phyloP scores from a whole-genome alignment of 1,284 basidiomycete species.

The Malassezia japonica region DNA sequence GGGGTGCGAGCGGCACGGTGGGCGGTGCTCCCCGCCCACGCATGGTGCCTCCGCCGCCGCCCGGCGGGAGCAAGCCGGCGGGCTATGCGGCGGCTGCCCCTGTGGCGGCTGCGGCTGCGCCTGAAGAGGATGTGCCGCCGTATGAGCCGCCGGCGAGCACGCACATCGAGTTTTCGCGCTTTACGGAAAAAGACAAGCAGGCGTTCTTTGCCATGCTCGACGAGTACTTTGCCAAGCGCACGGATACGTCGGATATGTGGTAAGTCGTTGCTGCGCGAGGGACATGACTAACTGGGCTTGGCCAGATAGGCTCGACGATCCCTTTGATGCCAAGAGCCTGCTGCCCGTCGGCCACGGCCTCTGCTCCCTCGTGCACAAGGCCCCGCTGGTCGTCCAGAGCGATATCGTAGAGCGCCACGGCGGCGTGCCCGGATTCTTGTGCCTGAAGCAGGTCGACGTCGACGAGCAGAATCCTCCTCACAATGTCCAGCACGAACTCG shows the following conservation, averaged over 20 bases:
- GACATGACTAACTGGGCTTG: neutral
- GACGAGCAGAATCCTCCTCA: conserved; percentile 35
- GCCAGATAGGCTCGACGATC: conserved; percentile 15
- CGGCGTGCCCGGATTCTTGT: conserved; percentile 17
- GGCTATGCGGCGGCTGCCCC: neutral
- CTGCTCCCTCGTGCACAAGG: conserved; percentile 9
- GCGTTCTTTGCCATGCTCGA: conserved; percentile 37
- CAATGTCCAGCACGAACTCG: conserved; percentile 22
- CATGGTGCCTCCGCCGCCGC: conserved; percentile 6
- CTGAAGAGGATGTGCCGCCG: neutral
- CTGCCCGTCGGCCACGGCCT: conserved; percentile 12
- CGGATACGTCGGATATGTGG: conserved; percentile 9
- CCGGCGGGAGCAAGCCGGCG: neutral
- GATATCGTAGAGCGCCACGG: neutral
- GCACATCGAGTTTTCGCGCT: conserved; percentile 32
- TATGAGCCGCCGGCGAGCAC: neutral
- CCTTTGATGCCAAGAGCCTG: neutral
- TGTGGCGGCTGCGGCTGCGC: neutral
- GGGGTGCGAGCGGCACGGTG: conserved; percentile 5
- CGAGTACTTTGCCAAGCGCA: conserved; percentile 14
- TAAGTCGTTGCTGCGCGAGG: neutral
- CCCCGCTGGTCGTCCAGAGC: neutral
- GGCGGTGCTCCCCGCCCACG: neutral
- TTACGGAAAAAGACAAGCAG: conserved; percentile 30
- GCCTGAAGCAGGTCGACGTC: conserved; percentile 28